These are phyloP conservation scores for Cladophialophora immunda DNA, from an alignment of 2,329 filamentous ascomycete species.

Conservation along the genomic window DNA sequence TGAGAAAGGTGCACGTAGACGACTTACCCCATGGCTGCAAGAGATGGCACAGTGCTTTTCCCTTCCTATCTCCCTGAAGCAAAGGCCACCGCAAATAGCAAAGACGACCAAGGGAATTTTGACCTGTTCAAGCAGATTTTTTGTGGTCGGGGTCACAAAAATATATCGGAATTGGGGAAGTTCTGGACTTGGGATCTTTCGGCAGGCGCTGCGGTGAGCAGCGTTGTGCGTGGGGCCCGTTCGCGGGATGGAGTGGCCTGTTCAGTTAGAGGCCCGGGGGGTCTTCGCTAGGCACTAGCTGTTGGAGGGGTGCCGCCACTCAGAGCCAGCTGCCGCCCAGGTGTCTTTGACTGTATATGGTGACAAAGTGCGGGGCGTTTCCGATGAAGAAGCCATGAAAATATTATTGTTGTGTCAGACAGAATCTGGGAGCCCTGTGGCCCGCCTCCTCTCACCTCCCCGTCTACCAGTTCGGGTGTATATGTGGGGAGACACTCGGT, in stretches of 20 bases:
- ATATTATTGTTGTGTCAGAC: background rate
- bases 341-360: conserved; percentile 17
- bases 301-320: background rate
- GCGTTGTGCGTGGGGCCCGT: conserved; percentile 20
- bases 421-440: background rate
- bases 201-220: conserved; percentile 12
- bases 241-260: conserved; percentile 5
- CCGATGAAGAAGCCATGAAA: background rate
- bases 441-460: background rate
- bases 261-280: background rate
- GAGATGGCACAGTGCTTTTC: background rate
- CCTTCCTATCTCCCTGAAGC: background rate
- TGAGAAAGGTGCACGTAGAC: background rate
- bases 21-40: conserved; percentile 25
- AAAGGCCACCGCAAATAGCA: background rate
- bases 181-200: conserved; percentile 7
- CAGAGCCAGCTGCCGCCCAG: background rate
- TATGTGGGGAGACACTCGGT: background rate
- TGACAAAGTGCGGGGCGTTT: conserved; percentile 30
- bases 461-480: background rate
- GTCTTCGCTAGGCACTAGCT: background rate
- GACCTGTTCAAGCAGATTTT: background rate
- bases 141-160: conserved; percentile 21
- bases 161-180: conserved; percentile 28
- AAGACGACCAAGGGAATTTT: background rate